These are phyloP conservation scores for Mycena rebaudengoi DNA, from an alignment of 768 basidiomycete species.

Conservation along the genomic window DNA sequence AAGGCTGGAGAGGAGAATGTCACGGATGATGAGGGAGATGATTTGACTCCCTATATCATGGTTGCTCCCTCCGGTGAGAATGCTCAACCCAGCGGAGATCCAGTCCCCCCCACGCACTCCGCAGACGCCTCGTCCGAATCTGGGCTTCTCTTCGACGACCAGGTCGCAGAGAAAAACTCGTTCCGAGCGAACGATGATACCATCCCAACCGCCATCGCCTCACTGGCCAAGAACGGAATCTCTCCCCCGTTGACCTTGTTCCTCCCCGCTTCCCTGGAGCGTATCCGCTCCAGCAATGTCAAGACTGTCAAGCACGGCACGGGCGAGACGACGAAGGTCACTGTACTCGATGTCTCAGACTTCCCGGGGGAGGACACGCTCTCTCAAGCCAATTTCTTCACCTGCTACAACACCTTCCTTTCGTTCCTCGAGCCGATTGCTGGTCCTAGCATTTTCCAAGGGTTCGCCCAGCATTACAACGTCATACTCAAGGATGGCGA, in stretches of 20 bases:
- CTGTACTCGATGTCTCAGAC: neutral
- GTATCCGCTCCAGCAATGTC: neutral
- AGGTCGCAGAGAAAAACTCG: neutral
- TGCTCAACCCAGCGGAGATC: neutral
- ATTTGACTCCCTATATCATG: neutral
- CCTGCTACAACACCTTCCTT: neutral
- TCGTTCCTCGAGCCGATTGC: neutral
- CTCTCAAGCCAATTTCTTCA: neutral
- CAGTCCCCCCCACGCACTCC: neutral
- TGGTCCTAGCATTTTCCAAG: neutral
- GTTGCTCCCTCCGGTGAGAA: neutral
- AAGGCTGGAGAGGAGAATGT: neutral
- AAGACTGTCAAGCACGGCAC: neutral
- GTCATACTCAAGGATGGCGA: neutral
- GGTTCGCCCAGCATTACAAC: neutral
- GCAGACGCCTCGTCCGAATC: neutral
- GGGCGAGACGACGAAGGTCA: neutral
- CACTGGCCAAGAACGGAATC: neutral
- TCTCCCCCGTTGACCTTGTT: neutral
- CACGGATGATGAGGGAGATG: neutral
- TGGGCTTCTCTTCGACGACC: neutral
- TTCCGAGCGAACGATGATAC: neutral
- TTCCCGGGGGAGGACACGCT: neutral
- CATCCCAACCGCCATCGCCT: neutral
- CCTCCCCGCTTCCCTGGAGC: neutral